Evolutionary conservation across 2,329 filamentous ascomycete species (phyloP).

Genomic region (Dactylellina drechsleri): DNA sequence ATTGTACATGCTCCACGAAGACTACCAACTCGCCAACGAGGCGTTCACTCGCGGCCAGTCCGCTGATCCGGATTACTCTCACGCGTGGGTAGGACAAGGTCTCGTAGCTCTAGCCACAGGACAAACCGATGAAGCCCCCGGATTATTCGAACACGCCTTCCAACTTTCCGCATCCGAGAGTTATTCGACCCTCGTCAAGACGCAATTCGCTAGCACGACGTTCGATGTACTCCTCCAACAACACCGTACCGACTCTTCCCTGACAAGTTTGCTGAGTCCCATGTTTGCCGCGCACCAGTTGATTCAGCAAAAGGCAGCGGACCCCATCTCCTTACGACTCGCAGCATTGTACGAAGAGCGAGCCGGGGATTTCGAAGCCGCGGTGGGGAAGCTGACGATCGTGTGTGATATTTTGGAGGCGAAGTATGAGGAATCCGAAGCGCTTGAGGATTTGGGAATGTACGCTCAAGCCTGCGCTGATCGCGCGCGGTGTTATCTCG

Average conservation of each 20-base stretch:
- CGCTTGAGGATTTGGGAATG: conserved; percentile 74
- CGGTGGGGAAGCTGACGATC: conserved; percentile 72
- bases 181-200: conserved; percentile 76
- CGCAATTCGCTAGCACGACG: conserved; percentile 80
- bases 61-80: conserved; percentile 89
- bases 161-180: conserved; percentile 76
- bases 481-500: conserved; percentile 83
- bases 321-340: conserved; percentile 79
- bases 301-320: conserved; percentile 74
- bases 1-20: conserved; percentile 84
- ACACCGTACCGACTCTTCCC: conserved; percentile 64
- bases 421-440: conserved; percentile 86
- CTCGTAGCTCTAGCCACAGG: conserved; percentile 80
- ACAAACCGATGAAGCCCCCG: conserved; percentile 78
- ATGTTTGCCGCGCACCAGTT: conserved; percentile 89
- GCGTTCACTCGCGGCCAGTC: conserved; percentile 92
- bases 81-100: conserved; percentile 94
- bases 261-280: conserved; percentile 79
- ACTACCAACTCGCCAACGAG: conserved; percentile 85
- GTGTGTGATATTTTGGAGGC: conserved; percentile 78
- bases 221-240: conserved; percentile 80
- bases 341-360: conserved; percentile 84
- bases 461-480: conserved; percentile 89
- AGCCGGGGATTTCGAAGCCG: conserved; percentile 73
- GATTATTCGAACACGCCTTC: conserved; percentile 91